Evolutionary conservation across 2,329 filamentous ascomycete species (phyloP), one percentile per base, ranked within the genome.

Genomic region (Talaromyces sp.): DNA sequence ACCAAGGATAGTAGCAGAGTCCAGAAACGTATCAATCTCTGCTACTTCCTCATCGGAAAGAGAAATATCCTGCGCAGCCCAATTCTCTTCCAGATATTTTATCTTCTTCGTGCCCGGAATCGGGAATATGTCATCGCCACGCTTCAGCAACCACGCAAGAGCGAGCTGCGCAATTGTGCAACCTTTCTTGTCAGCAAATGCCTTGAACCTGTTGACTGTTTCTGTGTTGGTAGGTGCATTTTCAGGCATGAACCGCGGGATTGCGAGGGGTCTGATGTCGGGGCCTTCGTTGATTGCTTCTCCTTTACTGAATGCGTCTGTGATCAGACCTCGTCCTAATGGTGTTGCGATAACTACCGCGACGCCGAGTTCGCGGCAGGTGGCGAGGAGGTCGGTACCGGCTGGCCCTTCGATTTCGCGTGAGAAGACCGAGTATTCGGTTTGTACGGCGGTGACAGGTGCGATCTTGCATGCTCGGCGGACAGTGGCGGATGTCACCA

Each of bases 121-220:
- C 2, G 73, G 71, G 27, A 75, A 69, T 39, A 74, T 70, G 49
- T 73, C 71, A 4, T 67, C 39, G 2, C 85, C 85, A 69, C 89
- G 86, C 3, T 82, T 82, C 68, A 88, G 70, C 64, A 90, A 69
- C 87, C 88, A 90, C 0, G 87, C 87, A 33, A 90, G 77, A 1
- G 85, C 83, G 37, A 91, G 72, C 71, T 91, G 84, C 1, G 80
- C 81, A 0, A 85, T 69, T 0, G 87, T 87, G 54, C 79, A 81
- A 3, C 78, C 81, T 75, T 90, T 89, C 67, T 76, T 78, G 49
- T 80, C 75, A 0, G 85, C 86, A 6, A 89, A 70, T 5, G 71
- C 76, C 3, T 75, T 72, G 64, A 89, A 78, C 6, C 37, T 27
- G 31, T 49, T 52, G 14, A 65, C 39, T 10, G 49, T 61, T 8